Conservation (phyloP, 2,329 filamentous ascomycete species). For the Alternaria rosae region DNA sequence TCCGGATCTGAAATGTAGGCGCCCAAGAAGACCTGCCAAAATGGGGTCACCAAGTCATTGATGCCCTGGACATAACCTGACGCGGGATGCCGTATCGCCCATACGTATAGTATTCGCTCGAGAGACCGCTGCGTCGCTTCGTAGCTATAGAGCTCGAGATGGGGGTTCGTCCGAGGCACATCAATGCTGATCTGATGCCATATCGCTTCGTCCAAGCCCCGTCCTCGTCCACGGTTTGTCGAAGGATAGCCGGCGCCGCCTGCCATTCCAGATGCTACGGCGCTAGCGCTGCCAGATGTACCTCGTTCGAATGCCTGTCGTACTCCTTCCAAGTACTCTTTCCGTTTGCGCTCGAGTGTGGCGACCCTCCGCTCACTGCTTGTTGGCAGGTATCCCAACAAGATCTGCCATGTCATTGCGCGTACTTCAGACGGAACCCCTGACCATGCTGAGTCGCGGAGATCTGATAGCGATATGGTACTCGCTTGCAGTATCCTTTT, state of each 20-base stretch:
- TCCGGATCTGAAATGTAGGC: constrained; percentile 94
- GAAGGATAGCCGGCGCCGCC: constrained; percentile 53
- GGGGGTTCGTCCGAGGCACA: constrained; percentile 93
- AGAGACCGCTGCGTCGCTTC: constrained; percentile 94
- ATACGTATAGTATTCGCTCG: constrained; percentile 94
- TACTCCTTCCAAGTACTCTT: constrained; percentile 95
- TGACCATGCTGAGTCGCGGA: constrained; percentile 89
- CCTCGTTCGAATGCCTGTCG: constrained; percentile 68
- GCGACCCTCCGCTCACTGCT: constrained; percentile 91
- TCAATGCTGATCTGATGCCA: constrained; percentile 99
- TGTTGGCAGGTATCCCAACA: constrained; percentile 95
- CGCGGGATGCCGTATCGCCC: constrained; percentile 96
- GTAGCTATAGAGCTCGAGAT: constrained; percentile 92
- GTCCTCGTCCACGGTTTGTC: constrained; percentile 66
- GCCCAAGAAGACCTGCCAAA: constrained; percentile 96
- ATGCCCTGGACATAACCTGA: constrained; percentile 99
- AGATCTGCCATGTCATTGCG: constrained; percentile 97
- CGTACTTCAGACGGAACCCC: constrained; percentile 94
- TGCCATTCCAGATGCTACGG: constrained; percentile 62
- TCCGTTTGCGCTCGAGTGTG: constrained; percentile 90
- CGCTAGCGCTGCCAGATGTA: constrained; percentile 49
- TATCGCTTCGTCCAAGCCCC: constrained; percentile 92
- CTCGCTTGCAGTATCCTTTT: constrained; percentile 94
- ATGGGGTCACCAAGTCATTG: constrained; percentile 96
- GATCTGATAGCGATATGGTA: constrained; percentile 82